Conservation (phyloP, 768 basidiomycete species). For the Candolleomyces aberdarensis region DNA sequence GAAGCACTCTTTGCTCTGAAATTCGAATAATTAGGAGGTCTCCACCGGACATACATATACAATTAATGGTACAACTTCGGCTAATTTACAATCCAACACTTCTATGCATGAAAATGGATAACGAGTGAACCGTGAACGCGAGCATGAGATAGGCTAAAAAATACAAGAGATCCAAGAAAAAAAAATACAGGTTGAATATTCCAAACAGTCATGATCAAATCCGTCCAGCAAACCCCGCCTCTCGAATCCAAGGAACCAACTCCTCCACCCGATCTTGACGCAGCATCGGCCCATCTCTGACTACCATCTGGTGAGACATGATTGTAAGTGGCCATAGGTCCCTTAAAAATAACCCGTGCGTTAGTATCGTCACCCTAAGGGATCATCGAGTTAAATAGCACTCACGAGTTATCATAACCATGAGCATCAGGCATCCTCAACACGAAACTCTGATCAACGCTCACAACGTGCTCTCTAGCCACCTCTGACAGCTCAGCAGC, state of each 20-base stretch:
- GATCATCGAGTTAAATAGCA: not conserved
- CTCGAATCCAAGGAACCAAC: not conserved
- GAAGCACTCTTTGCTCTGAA: too few species aligned
- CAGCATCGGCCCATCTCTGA: conserved; percentile 5
- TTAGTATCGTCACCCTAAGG: not conserved
- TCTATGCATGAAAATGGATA: too few species aligned
- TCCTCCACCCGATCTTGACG: not conserved
- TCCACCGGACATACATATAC: too few species aligned
- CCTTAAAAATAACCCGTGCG: not conserved
- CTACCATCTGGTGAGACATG: conserved; percentile 10
- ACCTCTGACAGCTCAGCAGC: not conserved
- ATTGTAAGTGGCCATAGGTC: conserved; percentile 2
- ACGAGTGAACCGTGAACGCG: too few species aligned
- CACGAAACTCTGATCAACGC: conserved; percentile 7
- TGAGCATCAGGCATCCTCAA: not conserved
- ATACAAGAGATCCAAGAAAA: too few species aligned
- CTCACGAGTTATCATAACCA: not conserved
- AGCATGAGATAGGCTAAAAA: too few species aligned
- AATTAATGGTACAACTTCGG: too few species aligned
- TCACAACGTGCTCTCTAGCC: conserved; percentile 4
- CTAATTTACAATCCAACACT: too few species aligned
- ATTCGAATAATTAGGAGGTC: too few species aligned
- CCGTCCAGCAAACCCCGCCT: not conserved
- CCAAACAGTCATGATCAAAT: too few species aligned
- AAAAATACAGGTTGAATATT: too few species aligned